phyloP scores from a whole-genome alignment of 1,139 yeast species.

The Candida glucosophila region DNA sequence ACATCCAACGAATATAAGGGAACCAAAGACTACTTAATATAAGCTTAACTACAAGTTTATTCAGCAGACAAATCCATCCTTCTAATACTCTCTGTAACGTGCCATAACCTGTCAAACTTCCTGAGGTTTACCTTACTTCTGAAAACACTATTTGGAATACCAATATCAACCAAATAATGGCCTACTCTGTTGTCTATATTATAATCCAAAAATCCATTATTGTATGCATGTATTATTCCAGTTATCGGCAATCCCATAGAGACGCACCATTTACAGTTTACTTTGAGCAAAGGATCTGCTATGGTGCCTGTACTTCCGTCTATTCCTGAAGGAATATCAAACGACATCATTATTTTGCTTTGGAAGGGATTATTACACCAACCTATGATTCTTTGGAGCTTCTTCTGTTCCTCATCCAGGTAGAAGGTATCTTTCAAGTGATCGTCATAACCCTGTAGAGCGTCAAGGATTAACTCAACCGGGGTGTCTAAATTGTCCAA shows the following conservation, averaged over 20 bases:
- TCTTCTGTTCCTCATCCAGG: conserved; percentile 30
- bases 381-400: conserved; percentile 38
- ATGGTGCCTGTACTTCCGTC: conserved; percentile 76
- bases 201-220: conserved; percentile 22
- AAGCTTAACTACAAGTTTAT: no score
- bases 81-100: conserved; percentile 25
- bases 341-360: conserved; percentile 48
- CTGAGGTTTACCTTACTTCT: conserved; percentile 30
- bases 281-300: conserved; percentile 17
- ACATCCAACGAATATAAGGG: no score
- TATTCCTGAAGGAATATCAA: conserved; percentile 78
- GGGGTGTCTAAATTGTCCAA: conserved; percentile 55
- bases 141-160: conserved; percentile 51
- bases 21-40: no score
- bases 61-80: conserved; percentile 14
- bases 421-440: conserved; percentile 47
- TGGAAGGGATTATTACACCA: conserved; percentile 62
- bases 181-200: conserved; percentile 26
- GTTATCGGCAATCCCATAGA: conserved; percentile 71
- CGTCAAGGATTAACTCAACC: conserved; percentile 71
- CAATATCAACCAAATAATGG: conserved; percentile 67
- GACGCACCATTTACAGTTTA: conserved; percentile 45
- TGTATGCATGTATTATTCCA: conserved; percentile 57
- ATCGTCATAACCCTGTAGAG: conserved; percentile 75
- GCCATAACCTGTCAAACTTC: conserved; percentile 39